phyloP scores from a whole-genome alignment of 2,329 filamentous ascomycete genomes.

The Stemphylium beticola region DNA sequence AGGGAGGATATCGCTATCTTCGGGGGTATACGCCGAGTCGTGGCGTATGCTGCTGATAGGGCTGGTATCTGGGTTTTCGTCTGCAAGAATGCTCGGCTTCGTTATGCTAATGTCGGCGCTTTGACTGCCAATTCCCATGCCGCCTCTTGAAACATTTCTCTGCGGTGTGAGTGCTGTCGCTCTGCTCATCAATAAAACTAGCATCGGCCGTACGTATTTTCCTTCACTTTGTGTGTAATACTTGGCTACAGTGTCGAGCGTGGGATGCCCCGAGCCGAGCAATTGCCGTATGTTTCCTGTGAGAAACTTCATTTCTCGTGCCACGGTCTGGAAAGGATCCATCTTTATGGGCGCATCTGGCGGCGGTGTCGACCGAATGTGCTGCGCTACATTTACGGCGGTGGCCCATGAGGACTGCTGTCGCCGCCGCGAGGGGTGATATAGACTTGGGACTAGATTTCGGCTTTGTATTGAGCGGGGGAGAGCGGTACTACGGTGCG shows the following conservation, averaged over 20 bases:
- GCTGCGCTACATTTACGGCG: conserved; percentile 70
- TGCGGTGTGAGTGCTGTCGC: conserved; percentile 83
- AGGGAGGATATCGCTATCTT: conserved; percentile 78
- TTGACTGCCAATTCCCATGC: conserved; percentile 30
- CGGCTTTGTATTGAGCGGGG: conserved; percentile 4
- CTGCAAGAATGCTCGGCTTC: conserved; percentile 69
- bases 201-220: conserved; percentile 92
- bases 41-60: conserved; percentile 60
- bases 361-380: conserved; percentile 69
- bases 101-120: conserved; percentile 66
- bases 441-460: conserved; percentile 31
- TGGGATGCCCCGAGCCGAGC: conserved; percentile 92
- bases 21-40: conserved; percentile 53
- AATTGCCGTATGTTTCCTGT: conserved; percentile 92
- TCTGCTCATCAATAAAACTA: conserved; percentile 95
- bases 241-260: conserved; percentile 92
- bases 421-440: conserved; percentile 52
- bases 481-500: conserved; percentile 18
- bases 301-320: conserved; percentile 95
- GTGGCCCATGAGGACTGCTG: conserved; percentile 75
- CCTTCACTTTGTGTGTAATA: conserved; percentile 98
- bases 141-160: conserved; percentile 22
- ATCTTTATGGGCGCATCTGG: conserved; percentile 73
- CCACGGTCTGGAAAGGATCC: conserved; percentile 87
- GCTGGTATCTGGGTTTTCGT: conserved; percentile 70